Evolutionary conservation across 2,329 filamentous ascomycete genomes (phyloP), one percentile per base, ranked within the genome.

Genomic region (Ophiosphaerella korrae): DNA sequence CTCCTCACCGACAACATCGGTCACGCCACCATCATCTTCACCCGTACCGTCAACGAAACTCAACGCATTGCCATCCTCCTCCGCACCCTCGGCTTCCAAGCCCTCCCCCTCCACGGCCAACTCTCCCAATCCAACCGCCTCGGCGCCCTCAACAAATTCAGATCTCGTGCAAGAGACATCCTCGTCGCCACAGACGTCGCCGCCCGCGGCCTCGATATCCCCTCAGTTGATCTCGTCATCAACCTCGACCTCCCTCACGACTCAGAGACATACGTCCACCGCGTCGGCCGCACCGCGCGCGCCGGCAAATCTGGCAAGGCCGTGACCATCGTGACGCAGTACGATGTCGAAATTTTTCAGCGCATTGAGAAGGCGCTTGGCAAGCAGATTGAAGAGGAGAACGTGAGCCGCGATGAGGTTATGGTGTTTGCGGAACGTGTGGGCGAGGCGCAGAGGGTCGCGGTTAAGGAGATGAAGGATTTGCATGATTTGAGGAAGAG

Each of bases 101-200:
- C 92, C 3, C 94, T 97, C 53, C 93, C 94, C 0, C 82, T 99
- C 0, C 93, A 99, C 74, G 94, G 93, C 7, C 90, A 96, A 69
- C 84, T 99, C 43, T 92, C 87, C 1, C 94, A 99, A 72, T 90
- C 89, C 1, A 83, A 90, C 13, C 90, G 94, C 60, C 78, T 97
- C 1, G 92, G 91, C 6, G 90, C 94, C 0, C 80, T 99, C 7
- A 90, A 89, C 71, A 97, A 97, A 72, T 97, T 99, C 81, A 87
- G 88, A 47, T 81, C 88, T 3, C 86, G 87, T 7, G 84, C 83
- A n/a, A 82, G 92, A 36, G 86, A 95, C 59, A 93, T 99, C 34
- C 83, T 99, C 3, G 89, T 97, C 3, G 92, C 92, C 9, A 97
- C 92, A 0, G 92, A 97, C 71, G 90, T 97, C n/a, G 92, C 92